These are phyloP conservation scores for Linanthus parryae DNA, from an alignment of 148 eudicot genomes.

Conservation along the genomic window DNA sequence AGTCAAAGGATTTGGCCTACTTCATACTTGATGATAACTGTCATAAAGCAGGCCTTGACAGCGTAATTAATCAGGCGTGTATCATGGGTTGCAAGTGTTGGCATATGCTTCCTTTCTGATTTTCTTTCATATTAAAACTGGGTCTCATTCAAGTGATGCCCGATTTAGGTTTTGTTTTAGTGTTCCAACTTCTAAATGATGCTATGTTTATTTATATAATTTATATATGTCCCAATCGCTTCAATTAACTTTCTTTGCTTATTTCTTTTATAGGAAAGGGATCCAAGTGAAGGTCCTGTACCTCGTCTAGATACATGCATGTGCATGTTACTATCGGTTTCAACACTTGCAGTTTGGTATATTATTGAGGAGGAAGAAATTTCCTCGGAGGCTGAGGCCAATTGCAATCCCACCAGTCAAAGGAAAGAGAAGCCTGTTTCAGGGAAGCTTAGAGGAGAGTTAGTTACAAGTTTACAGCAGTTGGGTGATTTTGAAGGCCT, in stretches of 20 bases:
- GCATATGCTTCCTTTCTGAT: not conserved
- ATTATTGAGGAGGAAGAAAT: conserved; percentile 71
- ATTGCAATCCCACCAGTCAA: conserved; percentile 17
- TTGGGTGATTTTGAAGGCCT: conserved; percentile 77
- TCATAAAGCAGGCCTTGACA: no score
- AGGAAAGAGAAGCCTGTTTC: conserved; percentile 26
- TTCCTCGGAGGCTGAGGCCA: conserved; percentile 28
- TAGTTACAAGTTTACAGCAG: conserved; percentile 72
- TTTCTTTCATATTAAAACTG: not conserved
- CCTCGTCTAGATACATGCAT: conserved; percentile 92
- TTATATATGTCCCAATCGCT: not conserved
- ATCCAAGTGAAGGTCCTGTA: conserved; percentile 85
- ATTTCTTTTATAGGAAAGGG: conserved; percentile 66
- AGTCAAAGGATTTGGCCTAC: no score
- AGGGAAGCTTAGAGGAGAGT: conserved; percentile 43
- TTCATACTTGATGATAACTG: no score
- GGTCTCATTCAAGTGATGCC: not conserved
- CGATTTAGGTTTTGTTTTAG: not conserved
- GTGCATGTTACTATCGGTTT: conserved; percentile 74
- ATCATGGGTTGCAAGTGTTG: conserved; percentile 2
- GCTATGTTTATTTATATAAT: not conserved
- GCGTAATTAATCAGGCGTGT: no score
- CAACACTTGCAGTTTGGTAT: conserved; percentile 58
- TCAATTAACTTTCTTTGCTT: conserved; percentile 2
- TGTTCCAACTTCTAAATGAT: not conserved